A percentile compares a stretch with the other conserved stretches of the same genome.
Conservation (phyloP, 2,329 filamentous ascomycete species). For the Metarhizium guizhouense region DNA sequence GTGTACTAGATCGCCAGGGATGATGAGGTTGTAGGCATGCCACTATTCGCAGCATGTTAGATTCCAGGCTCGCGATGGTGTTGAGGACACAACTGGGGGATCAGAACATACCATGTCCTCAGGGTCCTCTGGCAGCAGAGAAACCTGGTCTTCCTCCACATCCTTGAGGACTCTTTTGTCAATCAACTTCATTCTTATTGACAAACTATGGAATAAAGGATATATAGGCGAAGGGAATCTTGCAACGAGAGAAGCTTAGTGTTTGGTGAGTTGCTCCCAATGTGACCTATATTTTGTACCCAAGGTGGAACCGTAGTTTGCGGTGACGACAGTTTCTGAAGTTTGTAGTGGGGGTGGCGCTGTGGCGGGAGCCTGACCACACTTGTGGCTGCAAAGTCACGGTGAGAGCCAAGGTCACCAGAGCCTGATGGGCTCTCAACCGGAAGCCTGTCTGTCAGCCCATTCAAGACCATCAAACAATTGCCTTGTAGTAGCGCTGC, state of each 20-base stretch:
- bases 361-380: slow-evolving; percentile 1
- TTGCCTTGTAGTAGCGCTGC: no score
- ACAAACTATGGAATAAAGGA: neutral
- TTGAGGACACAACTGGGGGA: neutral
- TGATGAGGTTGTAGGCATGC: slow-evolving; percentile 54
- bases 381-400: neutral
- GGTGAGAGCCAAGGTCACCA: no score
- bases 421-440: no score
- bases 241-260: neutral
- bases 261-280: neutral
- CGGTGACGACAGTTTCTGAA: neutral
- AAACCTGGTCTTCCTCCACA: slow-evolving; percentile 31
- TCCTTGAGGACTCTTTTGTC: slow-evolving; percentile 27
- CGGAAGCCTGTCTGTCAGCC: no score
- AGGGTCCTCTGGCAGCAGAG: slow-evolving; percentile 34
- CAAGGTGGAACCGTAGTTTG: no score
- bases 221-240: neutral
- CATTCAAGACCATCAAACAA: no score
- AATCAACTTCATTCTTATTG: slow-evolving; percentile 29
- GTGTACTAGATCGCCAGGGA: slow-evolving; percentile 41
- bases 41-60: slow-evolving; percentile 27
- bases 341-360: slow-evolving; percentile 6
- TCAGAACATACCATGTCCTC: slow-evolving; percentile 34
- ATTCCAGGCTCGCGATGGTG: slow-evolving; percentile 1
- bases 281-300: neutral